Evolutionary conservation across 495 filamentous ascomycete genomes (phyloP), one percentile per base, ranked within the genome.

Genomic region (Hypomontagnella submonticulosa): DNA sequence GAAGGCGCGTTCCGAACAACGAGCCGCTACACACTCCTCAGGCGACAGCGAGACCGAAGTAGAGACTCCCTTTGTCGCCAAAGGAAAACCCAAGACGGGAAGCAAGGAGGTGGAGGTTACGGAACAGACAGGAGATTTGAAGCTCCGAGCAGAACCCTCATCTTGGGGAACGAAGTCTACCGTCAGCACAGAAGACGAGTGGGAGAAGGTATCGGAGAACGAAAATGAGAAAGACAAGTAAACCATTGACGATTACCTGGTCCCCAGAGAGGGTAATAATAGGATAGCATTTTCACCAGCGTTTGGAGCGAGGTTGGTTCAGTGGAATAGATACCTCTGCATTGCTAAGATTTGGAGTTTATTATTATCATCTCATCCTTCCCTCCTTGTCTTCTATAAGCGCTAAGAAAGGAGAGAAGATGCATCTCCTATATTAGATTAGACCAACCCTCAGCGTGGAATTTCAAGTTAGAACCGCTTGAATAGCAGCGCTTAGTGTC

Each of bases 181-280:
- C 52, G 77, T 71, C 38, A 86, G 84, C 66, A 86, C 84, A 2
- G 84, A 86, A 69, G 84, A 86, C 50, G 84, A 86, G 71, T 86
- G 84, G 84, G 84, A 86, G 70, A 81, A 80, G 68, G 81, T 86
- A 9, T 84, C 81, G 5, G 83, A 86, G 75, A 83, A 81, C 57
- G 82, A 83, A 72, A 83, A 83, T 30, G 82, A 82, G 44, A 85
- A 83, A 71, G 77, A 81, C 41, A 80, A 77, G 67, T 80, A 46
- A 71, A 53, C 8, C 13, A 33, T 34, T 15, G 10, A 44, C 34
- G 18, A 46, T 32, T 20, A 52, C 47, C 37, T 55, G 5, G 6
- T 18, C 52, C 40, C 41, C 47, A 44, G 53, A 63, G 40, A 41
- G 10, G 34, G 16, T 19, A 15, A 36, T n/a, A 27, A 36, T n/a